These are phyloP conservation scores for Actinomucor elegans DNA, from an alignment of 371 early-diverging fungal species.

Conservation along the genomic window DNA sequence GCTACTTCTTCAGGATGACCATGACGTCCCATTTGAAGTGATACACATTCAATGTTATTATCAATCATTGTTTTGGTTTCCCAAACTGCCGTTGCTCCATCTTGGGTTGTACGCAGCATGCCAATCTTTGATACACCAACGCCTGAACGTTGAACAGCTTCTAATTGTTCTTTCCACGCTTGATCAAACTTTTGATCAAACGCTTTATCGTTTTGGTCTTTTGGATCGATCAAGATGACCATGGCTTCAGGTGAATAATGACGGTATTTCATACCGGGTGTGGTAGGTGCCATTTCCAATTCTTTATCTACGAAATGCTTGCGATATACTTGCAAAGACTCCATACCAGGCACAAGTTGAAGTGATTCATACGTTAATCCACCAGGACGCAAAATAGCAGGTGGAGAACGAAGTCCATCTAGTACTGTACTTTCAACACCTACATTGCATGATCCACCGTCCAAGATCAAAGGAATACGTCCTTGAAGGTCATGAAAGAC, in stretches of 20 bases:
- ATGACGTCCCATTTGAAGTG: slow-evolving; percentile 42
- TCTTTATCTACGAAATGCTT: slow-evolving; percentile 72
- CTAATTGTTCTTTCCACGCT: slow-evolving; percentile 24
- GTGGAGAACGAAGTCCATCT: slow-evolving; percentile 72
- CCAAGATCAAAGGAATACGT: slow-evolving; percentile 86
- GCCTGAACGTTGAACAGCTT: slow-evolving; percentile 10
- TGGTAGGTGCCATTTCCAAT: slow-evolving; percentile 82
- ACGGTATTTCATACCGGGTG: slow-evolving; percentile 99
- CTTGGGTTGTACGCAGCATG: slow-evolving; percentile 26
- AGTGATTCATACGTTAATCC: slow-evolving; percentile 89
- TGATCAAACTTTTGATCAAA: slow-evolving; percentile 20
- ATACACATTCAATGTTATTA: slow-evolving; percentile 22
- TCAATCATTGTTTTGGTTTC: slow-evolving; percentile 10
- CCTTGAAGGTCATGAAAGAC: slow-evolving; percentile 88
- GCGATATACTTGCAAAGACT: slow-evolving; percentile 72
- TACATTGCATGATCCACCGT: slow-evolving; percentile 89
- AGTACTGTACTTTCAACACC: slow-evolving; percentile 99
- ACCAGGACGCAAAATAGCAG: slow-evolving; percentile 97
- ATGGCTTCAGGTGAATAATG: slow-evolving; percentile 96
- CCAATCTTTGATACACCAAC: slow-evolving; percentile 29
- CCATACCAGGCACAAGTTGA: slow-evolving; percentile 48
- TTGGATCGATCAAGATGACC: slow-evolving; percentile 76
- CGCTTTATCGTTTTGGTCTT: background rate
- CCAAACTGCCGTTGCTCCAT: slow-evolving; percentile 21
- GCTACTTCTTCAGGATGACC: slow-evolving; percentile 71